Base-by-base conservation (phyloP, 805 yeast species). In the Wickerhamomyces xylosicus region DNA sequence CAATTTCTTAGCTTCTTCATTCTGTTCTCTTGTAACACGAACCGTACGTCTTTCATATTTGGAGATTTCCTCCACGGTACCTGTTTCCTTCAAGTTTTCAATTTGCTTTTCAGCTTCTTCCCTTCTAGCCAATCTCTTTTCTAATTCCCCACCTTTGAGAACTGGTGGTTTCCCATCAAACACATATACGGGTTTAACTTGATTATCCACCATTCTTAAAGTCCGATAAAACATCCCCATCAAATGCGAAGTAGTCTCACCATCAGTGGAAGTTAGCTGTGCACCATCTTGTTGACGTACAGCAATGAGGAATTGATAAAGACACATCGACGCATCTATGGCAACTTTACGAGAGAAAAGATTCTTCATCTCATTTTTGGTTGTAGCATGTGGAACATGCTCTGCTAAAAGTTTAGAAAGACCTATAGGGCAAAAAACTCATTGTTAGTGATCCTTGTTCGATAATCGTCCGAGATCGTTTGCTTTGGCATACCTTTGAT, bases 141-240 rank as follows among this genome's bases (percentile, higher is more conserved):
- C 87, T 50, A 92, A 70, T 61, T 90, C 97, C 20, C 95, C 95
- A 32, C 94, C 83, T 63, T 92, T 92, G 61, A 92, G 59, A 3
- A 79, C 85, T 1, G 99, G 99, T 5, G 99, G 98, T 52, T 85
- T 87, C 19, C 99, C 99, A 58, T 92, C 99, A 62, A 92, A 92
- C 7, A 92, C 97, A 56, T 86, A 92, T 34, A 89, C 81, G 2
- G 99, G 99, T 57, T 92, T 92, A 52, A 92, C 75, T n/a, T 97
- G 96, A 53, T 84, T 76, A 47, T 82, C 95, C 4, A 89, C 83
- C 72, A 92, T 74, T 38, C 95, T 64, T 38, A 92, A 71, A 1
- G 99, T 92, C 44, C 98, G 69, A 60, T 92, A 90, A 58, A 92
- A 92, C 72, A 92, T 84, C 2, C 99, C 99, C 82, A 89, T 87